Evolutionary conservation across 192 early-diverging fungal genomes (phyloP).

Genomic region (Helicostylum pulchrum): DNA sequence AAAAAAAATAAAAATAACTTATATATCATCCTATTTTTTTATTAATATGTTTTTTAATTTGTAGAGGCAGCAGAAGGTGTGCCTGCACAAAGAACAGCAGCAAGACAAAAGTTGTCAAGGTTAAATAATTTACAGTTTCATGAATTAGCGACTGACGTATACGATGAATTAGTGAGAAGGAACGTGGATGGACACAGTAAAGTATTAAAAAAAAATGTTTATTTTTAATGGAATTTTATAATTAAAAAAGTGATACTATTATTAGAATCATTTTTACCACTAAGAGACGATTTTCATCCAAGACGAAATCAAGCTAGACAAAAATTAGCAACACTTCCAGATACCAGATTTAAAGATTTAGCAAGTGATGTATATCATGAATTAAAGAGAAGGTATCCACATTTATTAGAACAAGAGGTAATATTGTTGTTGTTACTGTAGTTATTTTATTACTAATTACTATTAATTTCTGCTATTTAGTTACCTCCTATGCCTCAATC

Average conservation of each 20-base stretch:
- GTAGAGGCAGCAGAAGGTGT: slow-evolving; percentile 34
- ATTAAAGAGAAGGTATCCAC: slow-evolving; percentile 62
- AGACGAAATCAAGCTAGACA: slow-evolving; percentile 95
- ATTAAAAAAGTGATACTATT: background rate
- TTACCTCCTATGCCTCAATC: background rate
- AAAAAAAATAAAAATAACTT: background rate
- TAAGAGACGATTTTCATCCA: slow-evolving; percentile 87
- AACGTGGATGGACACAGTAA: slow-evolving; percentile 45
- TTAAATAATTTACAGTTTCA: slow-evolving; percentile 83
- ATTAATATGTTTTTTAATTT: background rate
- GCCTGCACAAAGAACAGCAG: slow-evolving; percentile 39
- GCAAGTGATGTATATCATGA: slow-evolving; percentile 85
- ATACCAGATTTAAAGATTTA: slow-evolving; percentile 85
- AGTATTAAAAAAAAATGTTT: slow-evolving; percentile 47
- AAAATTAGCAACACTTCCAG: slow-evolving; percentile 91
- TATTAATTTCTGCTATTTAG: background rate
- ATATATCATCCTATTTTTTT: no score
- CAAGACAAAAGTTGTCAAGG: slow-evolving; percentile 74
- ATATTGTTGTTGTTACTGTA: background rate
- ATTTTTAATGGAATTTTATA: background rate
- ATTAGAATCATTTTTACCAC: slow-evolving; percentile 76
- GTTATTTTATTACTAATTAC: background rate
- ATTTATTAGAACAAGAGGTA: slow-evolving; percentile 21
- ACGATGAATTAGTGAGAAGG: slow-evolving; percentile 86
- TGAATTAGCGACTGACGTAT: slow-evolving; percentile 94